Evolutionary conservation across 139 green algal species (phyloP), one percentile per base, ranked within the genome.

Genomic region (Micractinium conductrix): DNA sequence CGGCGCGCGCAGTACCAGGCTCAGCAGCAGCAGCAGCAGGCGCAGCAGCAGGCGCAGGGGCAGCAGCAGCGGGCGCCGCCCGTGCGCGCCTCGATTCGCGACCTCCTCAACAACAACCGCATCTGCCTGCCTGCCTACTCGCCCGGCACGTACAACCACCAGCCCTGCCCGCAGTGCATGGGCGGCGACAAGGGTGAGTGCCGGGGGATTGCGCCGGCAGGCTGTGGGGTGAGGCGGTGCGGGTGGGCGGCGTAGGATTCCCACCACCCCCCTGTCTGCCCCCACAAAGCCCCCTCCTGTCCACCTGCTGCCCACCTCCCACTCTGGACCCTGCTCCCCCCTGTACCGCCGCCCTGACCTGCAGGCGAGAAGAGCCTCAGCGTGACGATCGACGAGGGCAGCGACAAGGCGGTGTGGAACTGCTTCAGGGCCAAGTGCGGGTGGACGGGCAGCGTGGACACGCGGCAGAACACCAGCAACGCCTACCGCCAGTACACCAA

Each of bases 391-490:
- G 80, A 87, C 1, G 72, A 87, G 30, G 87, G 86, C 72, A 85
- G 79, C 42, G 79, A 85, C 37, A 62, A 53, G 17, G 93, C 92
- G 37, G 48, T 87, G 38, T 97, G 89, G 89, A 58, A 87, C 44
- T 97, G 94, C 86, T 88, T 91, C 81, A 81, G 94, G 6, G 90
- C 80, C 38, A 94, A 63, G 2, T 97, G 94, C 80, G 92, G 91
- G 33, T 93, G 78, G 55, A 58, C 75, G 71, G 94, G 94, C 2
- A 63, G 37, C 17, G 72, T 87, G 30, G 70, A 74, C 70, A 44
- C 71, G 35, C 26, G 35, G 45, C 40, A 58, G 28, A 44, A 44
- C 78, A 63, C 60, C 62, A 74, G 53, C 78, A 74, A 83, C 43
- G 62, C 78, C 19, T 74, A 83, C 58, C 76, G 76, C 4, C 60